Conservation (phyloP, 2,329 filamentous ascomycete species). For the Plectosphaerella cucumerina region DNA sequence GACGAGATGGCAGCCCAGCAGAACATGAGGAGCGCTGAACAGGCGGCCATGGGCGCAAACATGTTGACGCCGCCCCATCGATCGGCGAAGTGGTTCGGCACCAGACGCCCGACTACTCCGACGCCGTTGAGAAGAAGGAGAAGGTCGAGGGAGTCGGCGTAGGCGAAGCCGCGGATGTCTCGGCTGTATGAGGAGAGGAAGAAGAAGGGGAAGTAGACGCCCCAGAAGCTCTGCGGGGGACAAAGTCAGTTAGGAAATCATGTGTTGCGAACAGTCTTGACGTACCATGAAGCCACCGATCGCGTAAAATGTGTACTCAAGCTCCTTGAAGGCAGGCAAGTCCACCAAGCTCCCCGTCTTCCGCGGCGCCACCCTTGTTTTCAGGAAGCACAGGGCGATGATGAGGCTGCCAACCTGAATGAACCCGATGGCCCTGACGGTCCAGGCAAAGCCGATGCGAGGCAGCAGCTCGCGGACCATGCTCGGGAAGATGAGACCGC, state of each 20-base stretch:
- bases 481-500: constrained; percentile 51
- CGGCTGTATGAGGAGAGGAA: constrained; percentile 50
- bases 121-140: constrained; percentile 63
- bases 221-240: constrained; percentile 37
- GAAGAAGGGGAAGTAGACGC: constrained; percentile 55
- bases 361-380: constrained; percentile 36
- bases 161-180: constrained; percentile 36
- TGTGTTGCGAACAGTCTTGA: neutral
- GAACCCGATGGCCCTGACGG: constrained; percentile 56
- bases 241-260: neutral
- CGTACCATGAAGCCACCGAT: constrained; percentile 23
- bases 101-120: constrained; percentile 51
- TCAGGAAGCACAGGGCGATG: constrained; percentile 32
- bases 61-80: constrained; percentile 55
- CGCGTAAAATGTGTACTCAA: constrained; percentile 37
- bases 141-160: constrained; percentile 52
- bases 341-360: constrained; percentile 38
- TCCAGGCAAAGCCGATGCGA: constrained; percentile 53
- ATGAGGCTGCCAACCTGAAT: constrained; percentile 43
- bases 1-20: constrained; percentile 55
- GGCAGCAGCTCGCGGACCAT: constrained; percentile 54
- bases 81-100: constrained; percentile 58
- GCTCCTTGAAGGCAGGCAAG: constrained; percentile 39
- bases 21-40: constrained; percentile 40
- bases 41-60: constrained; percentile 43